Conservation (phyloP, 2,329 filamentous ascomycete genomes). For the Zasmidium citrigriseum region DNA sequence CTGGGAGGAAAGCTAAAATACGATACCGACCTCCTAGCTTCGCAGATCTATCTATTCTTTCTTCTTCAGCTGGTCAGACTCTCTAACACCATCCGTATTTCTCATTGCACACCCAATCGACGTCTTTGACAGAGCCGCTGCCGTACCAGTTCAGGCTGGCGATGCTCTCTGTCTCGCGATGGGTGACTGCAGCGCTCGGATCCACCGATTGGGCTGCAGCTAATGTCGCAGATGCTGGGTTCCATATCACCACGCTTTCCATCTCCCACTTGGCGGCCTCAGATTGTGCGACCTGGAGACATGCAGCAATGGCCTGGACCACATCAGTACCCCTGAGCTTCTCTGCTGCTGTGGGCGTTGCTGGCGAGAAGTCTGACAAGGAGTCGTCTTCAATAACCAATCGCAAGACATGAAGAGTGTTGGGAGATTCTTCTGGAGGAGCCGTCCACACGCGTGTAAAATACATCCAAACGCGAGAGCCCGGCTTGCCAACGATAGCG, state of each 20-base stretch:
- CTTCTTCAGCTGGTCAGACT: background rate
- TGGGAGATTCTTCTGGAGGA: slow-evolving; percentile 57
- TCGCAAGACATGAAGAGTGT: slow-evolving; percentile 69
- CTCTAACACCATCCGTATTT: slow-evolving; percentile 74
- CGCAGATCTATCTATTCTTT: slow-evolving; percentile 11
- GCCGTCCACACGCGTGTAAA: slow-evolving; percentile 69
- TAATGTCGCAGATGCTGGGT: slow-evolving; percentile 61
- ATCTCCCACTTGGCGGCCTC: slow-evolving; percentile 74
- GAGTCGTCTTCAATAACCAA: slow-evolving; percentile 63
- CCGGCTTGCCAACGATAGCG: slow-evolving; percentile 60
- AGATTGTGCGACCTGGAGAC: slow-evolving; percentile 66
- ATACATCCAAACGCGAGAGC: slow-evolving; percentile 69
- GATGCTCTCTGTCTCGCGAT: slow-evolving; percentile 67
- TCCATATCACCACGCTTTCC: slow-evolving; percentile 77
- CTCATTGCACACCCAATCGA: slow-evolving; percentile 75
- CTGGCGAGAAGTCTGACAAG: slow-evolving; percentile 25
- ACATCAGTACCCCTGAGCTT: slow-evolving; percentile 17
- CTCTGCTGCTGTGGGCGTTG: slow-evolving; percentile 22
- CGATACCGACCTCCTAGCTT: background rate
- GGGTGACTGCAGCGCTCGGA: slow-evolving; percentile 50
- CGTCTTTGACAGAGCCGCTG: slow-evolving; percentile 45
- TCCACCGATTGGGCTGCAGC: slow-evolving; percentile 49
- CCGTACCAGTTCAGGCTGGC: slow-evolving; percentile 73
- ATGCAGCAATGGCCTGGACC: slow-evolving; percentile 58
- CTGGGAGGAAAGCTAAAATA: background rate